Base-by-base conservation (phyloP, 1,284 basidiomycete species). In the Ustilago sp. region DNA sequence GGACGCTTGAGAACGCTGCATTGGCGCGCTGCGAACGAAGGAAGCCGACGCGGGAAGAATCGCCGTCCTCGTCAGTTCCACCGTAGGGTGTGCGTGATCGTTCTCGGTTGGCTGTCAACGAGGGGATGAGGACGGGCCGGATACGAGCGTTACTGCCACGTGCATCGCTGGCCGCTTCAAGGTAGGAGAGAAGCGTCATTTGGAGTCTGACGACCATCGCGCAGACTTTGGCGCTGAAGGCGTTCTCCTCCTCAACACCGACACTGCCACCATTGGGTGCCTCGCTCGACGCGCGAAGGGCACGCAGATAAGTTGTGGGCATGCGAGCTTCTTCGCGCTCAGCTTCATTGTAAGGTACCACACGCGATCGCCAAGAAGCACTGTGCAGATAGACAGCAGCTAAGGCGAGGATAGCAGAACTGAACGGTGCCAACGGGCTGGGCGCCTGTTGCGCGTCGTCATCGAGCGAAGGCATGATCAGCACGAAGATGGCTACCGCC, bases 371-470 rank as follows among this genome's bases (percentile, higher is more conserved):
- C 89, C 91, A 92, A 55, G 88, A 88, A 11, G 89, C 88, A 47
- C 88, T 88, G 19, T 91, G 90, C n/a, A 97, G 89, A 80, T 90
- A 92, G 74, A 90, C 89, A 23, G 94, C 91, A 0, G 93, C 91
- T 0, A 97, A 88, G 9, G 89, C 89, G 13, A 96, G 88, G 19
- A 96, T 90, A 0, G 94, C 92, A 3, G 90, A 88, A 83, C 98
- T 95, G 68, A 96, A 63, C 28, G 64, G 48, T 7, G 57, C 28
- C 8, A 78, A 66, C 53, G 65, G 47, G 88, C 91, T 85, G 70
- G 93, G 74, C 41, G 80, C 63, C 48, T 71, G 93, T 81, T 95
- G 86, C 75, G 96, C 94, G 0, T 91, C 88, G 80, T 91, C 92
- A 0, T 92, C 90, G 4, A 93, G 89, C 3, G 90, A 87, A 0